phyloP scores from a whole-genome alignment of 2,329 filamentous ascomycete genomes.

The Mycogone perniciosa region DNA sequence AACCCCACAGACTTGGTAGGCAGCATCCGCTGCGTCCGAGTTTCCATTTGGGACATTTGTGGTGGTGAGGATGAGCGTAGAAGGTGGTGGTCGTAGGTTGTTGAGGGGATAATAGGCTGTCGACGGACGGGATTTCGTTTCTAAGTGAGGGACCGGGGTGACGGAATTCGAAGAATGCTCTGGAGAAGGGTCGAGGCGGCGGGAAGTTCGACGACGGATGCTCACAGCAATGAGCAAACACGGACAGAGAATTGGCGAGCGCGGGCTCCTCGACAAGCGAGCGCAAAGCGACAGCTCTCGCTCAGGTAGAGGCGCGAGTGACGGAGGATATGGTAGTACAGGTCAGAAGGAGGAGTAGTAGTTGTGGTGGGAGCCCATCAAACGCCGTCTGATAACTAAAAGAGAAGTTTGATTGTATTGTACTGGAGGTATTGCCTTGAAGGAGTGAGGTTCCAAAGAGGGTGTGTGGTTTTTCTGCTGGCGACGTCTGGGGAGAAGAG shows the following conservation, averaged over 20 bases:
- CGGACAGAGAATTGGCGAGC: constrained; percentile 9
- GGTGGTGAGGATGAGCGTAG: background rate
- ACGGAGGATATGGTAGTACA: background rate
- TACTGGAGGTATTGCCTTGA: background rate
- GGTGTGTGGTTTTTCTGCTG: background rate
- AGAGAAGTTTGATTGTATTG: background rate
- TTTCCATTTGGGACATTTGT: constrained; percentile 14
- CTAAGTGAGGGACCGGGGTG: background rate
- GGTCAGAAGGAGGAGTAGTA: background rate
- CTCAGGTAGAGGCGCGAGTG: constrained; percentile 10
- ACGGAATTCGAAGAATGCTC: background rate
- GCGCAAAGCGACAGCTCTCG: constrained; percentile 11
- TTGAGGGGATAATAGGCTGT: background rate
- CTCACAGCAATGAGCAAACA: constrained; percentile 9
- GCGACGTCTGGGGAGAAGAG: background rate
- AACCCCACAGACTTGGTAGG: constrained; percentile 31
- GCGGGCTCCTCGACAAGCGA: constrained; percentile 6
- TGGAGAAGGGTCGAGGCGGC: constrained; percentile 5
- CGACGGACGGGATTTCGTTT: too few species aligned
- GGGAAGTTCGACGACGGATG: constrained; percentile 5
- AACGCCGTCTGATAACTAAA: background rate
- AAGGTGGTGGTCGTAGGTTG: background rate
- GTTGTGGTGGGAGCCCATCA: background rate
- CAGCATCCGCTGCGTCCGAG: constrained; percentile 13
- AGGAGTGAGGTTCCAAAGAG: background rate